Conservation (phyloP, 139 green algal species). For the Micromonas pusilla region DNA sequence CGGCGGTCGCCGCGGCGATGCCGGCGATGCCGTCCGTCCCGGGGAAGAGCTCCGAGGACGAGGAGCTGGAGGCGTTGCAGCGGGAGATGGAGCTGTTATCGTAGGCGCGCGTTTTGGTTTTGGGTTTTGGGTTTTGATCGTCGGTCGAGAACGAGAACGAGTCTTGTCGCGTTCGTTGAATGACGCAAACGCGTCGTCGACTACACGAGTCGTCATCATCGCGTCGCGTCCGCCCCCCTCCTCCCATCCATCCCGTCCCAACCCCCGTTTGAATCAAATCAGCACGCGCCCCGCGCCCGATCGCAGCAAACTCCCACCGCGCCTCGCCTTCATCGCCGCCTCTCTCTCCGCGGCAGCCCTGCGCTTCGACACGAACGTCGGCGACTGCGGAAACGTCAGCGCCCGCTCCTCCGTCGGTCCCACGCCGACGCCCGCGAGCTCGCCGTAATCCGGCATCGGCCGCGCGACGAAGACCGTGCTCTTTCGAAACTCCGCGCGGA, state of each 20-base stretch:
- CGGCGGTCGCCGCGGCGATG: slow-evolving; percentile 26
- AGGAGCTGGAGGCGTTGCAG: slow-evolving; percentile 78
- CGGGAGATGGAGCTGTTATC: slow-evolving; percentile 74
- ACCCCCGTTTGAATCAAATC: no score
- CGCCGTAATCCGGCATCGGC: background rate
- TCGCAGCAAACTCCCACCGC: no score
- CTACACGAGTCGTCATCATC: no score
- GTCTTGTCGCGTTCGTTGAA: no score
- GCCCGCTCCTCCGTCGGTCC: background rate
- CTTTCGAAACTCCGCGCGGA: background rate
- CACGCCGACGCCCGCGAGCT: background rate
- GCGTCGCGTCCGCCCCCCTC: no score
- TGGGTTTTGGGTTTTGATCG: no score
- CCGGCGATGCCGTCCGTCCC: background rate
- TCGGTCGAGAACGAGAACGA: no score
- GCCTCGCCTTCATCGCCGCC: no score
- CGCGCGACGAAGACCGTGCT: background rate
- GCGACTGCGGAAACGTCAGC: background rate
- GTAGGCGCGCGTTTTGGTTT: background rate
- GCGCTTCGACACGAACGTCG: background rate
- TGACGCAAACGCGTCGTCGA: no score
- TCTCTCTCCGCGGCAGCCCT: no score
- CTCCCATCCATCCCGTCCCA: no score
- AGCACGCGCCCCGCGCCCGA: no score
- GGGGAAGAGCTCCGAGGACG: slow-evolving; percentile 56